Base-by-base conservation (phyloP, 192 early-diverging fungal genomes). In the Gaertneriomyces semiglobifer region DNA sequence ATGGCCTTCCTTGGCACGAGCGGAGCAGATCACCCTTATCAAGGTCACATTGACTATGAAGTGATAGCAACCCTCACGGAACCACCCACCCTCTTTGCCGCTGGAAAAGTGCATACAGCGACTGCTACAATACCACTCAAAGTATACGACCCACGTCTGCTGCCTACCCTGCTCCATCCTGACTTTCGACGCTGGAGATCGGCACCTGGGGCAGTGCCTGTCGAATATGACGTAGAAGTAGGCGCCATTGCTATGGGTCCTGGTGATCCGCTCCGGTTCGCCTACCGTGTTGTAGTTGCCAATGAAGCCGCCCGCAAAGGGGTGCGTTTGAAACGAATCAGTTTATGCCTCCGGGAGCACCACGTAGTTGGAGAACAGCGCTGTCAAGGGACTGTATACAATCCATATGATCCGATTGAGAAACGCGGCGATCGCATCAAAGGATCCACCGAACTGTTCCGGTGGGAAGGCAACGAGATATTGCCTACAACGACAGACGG, bases 181-280 rank as follows among this genome's bases (percentile, higher is more conserved):
- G 81, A 83, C 51, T 64, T 74, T 44, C 67, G 76, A 47, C 68
- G 75, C 6, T 83, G 81, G 81, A 55, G 77, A 12, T 76, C 74
- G 4, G 72, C 76, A 10, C 74, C 75, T 6, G 75, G 75, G 6
- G 76, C 79, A 10, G 42, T 48, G 9, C 81, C 81, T 11, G 44
- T 80, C 12, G 81, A 83, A 62, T 83, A 80, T 74, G 81, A 83
- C 53, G 64, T 83, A 14, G 81, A 80, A 50, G 53, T 83, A 40
- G 45, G 58, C 6, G n/a, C 75, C 33, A 75, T 70, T 12, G 77
- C 73, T 11, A 56, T 80, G 45, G 81, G 81, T 20, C 73, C 81
- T 20, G 68, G 69, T 3, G 81, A 83, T 63, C 11, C 68, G 12
- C 63, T 83, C 8, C 44, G 58, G 16, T 78, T 83, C 53, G 66